Evolutionary conservation across 495 filamentous ascomycete genomes (phyloP).

Genomic region (Penicillium malachiteum): DNA sequence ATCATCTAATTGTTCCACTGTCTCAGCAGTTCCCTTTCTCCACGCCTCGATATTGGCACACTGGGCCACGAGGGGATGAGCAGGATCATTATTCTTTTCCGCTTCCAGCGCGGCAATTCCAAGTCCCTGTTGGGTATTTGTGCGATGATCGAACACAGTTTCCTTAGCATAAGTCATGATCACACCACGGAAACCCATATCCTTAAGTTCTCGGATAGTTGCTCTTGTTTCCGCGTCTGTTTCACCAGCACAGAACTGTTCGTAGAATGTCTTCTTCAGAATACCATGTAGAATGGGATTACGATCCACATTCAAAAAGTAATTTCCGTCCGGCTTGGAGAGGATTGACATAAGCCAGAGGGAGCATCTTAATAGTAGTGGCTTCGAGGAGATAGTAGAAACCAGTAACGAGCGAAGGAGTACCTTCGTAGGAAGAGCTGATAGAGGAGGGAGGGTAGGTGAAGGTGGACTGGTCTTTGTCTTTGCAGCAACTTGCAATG

Average conservation of each 20-base stretch:
- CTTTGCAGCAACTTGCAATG: conserved; percentile 7
- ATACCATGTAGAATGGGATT: conserved; percentile 41
- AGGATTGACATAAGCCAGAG: conserved; percentile 63
- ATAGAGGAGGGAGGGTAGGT: conserved; percentile 49
- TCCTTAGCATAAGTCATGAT: conserved; percentile 50
- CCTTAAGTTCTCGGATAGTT: conserved; percentile 37
- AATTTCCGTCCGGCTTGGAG: conserved; percentile 25
- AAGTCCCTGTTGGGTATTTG: conserved; percentile 27
- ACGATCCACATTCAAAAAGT: conserved; percentile 40
- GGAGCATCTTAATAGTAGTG: conserved; percentile 61
- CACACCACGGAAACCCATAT: conserved; percentile 44
- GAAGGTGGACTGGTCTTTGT: neutral
- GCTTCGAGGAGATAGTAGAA: conserved; percentile 72
- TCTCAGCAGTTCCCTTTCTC: conserved; percentile 68
- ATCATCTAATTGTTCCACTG: conserved; percentile 61
- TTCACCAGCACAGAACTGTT: conserved; percentile 50
- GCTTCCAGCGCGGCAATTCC: conserved; percentile 20
- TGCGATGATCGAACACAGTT: conserved; percentile 39
- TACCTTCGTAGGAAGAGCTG: conserved; percentile 63
- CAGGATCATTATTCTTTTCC: conserved; percentile 9
- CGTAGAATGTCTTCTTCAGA: conserved; percentile 47
- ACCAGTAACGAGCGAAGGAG: conserved; percentile 75
- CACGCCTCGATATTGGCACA: conserved; percentile 64
- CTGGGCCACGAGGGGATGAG: conserved; percentile 6
- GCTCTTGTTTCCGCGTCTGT: conserved; percentile 30